Conservation (phyloP, 176 grass and related monocot species). For the Zea luxurians region DNA sequence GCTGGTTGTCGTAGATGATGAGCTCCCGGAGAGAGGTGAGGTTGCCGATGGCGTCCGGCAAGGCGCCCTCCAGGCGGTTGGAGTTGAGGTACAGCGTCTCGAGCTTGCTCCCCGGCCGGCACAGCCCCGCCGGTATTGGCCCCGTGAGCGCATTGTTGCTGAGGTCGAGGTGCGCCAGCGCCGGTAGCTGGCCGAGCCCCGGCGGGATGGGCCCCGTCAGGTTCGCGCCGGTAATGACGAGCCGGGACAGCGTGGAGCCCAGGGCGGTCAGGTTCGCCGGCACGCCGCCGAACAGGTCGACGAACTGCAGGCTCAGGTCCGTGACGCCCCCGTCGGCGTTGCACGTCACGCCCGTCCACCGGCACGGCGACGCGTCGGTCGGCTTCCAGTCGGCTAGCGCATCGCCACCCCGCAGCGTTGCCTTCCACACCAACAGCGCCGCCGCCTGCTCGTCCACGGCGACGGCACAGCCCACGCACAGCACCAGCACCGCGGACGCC, state of each 20-base stretch:
- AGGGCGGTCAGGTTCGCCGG: slow-evolving; percentile 55
- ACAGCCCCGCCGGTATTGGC: slow-evolving; percentile 48
- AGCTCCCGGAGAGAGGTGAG: slow-evolving; percentile 54
- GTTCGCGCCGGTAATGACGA: slow-evolving; percentile 64
- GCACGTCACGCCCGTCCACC: slow-evolving; percentile 70
- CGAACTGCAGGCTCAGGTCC: slow-evolving; percentile 54
- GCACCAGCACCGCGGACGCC: slow-evolving; percentile 23
- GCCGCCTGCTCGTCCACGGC: slow-evolving; percentile 63
- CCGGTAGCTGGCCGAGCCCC: slow-evolving; percentile 44
- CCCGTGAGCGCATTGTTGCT: slow-evolving; percentile 72
- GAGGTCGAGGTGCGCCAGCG: slow-evolving; percentile 61
- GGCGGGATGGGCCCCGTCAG: slow-evolving; percentile 64
- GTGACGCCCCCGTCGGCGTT: slow-evolving; percentile 45
- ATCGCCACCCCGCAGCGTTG: slow-evolving; percentile 24
- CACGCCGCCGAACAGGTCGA: slow-evolving; percentile 55
- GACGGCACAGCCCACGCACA: slow-evolving; percentile 26
- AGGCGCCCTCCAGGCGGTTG: slow-evolving; percentile 60
- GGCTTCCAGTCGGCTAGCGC: slow-evolving; percentile 56
- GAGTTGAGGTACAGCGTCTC: slow-evolving; percentile 57
- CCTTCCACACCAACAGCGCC: slow-evolving; percentile 74
- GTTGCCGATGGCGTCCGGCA: slow-evolving; percentile 62
- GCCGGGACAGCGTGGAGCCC: slow-evolving; percentile 44
- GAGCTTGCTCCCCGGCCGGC: slow-evolving; percentile 58
- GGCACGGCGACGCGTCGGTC: slow-evolving; percentile 51
- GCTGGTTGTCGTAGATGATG: slow-evolving; percentile 78